These are phyloP conservation scores for Hericium rajendrae DNA, from an alignment of 768 basidiomycete species.

Conservation along the genomic window DNA sequence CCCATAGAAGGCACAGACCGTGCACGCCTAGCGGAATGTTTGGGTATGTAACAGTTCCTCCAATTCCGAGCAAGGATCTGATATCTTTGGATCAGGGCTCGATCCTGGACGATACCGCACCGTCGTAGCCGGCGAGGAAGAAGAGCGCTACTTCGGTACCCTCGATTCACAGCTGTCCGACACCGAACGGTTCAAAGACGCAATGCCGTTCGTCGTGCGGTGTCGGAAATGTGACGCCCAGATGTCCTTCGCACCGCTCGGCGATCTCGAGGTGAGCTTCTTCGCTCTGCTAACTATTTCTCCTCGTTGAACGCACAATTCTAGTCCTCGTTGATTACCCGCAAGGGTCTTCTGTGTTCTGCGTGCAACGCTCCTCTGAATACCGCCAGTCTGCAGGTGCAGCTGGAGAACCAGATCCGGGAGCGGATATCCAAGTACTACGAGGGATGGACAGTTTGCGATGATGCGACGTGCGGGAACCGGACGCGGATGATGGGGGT, in stretches of 20 bases:
- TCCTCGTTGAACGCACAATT: background rate
- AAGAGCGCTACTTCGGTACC: slow-evolving; percentile 63
- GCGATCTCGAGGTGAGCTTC: slow-evolving; percentile 44
- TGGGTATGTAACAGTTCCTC: slow-evolving; percentile 45
- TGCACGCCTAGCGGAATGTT: slow-evolving; percentile 85
- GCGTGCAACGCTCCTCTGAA: slow-evolving; percentile 48
- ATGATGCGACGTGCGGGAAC: slow-evolving; percentile 74
- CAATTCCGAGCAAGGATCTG: background rate
- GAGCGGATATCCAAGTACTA: slow-evolving; percentile 74
- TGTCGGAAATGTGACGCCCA: slow-evolving; percentile 68
- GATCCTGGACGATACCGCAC: slow-evolving; percentile 48
- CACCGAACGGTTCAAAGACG: slow-evolving; percentile 75
- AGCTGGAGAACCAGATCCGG: slow-evolving; percentile 83
- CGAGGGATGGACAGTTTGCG: slow-evolving; percentile 80
- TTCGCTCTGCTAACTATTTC: background rate
- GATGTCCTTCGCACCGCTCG: slow-evolving; percentile 47
- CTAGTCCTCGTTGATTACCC: slow-evolving; percentile 58
- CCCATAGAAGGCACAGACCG: slow-evolving; percentile 94
- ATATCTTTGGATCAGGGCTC: slow-evolving; percentile 31
- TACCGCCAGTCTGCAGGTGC: slow-evolving; percentile 59
- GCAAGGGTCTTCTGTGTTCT: slow-evolving; percentile 62
- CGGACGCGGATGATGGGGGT: slow-evolving; percentile 93
- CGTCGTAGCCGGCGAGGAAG: slow-evolving; percentile 29
- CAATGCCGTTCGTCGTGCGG: slow-evolving; percentile 58
- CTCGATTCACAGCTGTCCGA: slow-evolving; percentile 90